Percentiles rank a stretch among this genome's conserved stretches.
phyloP scores from a whole-genome alignment of 2,329 filamentous ascomycete genomes.

The Hypoxylon sp. region DNA sequence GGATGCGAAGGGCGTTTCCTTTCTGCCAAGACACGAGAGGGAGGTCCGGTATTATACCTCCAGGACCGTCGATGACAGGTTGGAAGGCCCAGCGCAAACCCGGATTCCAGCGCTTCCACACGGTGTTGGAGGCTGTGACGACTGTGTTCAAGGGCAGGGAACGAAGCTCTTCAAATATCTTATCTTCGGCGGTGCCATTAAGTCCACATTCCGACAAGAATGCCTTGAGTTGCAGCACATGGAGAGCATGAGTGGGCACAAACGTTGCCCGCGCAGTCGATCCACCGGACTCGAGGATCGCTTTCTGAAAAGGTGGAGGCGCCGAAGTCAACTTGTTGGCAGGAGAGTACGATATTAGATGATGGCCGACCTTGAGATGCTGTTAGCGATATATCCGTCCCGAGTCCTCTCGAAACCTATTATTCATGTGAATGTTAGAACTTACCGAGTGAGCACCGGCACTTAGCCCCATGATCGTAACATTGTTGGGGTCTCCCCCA shows the following conservation, averaged over 20 bases:
- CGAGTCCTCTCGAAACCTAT: neutral
- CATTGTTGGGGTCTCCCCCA: slow-evolving; percentile 70
- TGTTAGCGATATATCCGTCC: slow-evolving; percentile 22
- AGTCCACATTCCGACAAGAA: slow-evolving; percentile 69
- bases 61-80: slow-evolving; percentile 73
- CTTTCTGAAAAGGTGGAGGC: slow-evolving; percentile 65
- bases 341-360: slow-evolving; percentile 68
- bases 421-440: slow-evolving; percentile 2
- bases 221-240: slow-evolving; percentile 69
- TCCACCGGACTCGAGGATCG: slow-evolving; percentile 71
- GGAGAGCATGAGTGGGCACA: slow-evolving; percentile 68
- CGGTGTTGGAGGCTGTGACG: slow-evolving; percentile 58
- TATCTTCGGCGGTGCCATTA: slow-evolving; percentile 62
- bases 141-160: slow-evolving; percentile 59
- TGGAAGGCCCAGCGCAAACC: slow-evolving; percentile 76
- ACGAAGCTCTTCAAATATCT: slow-evolving; percentile 67
- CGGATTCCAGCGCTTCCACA: slow-evolving; percentile 62
- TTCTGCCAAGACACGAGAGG: slow-evolving; percentile 73
- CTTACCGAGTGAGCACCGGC: slow-evolving; percentile 74
- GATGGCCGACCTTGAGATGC: slow-evolving; percentile 66
- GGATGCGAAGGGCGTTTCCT: slow-evolving; percentile 68
- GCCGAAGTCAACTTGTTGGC: slow-evolving; percentile 53
- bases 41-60: slow-evolving; percentile 68
- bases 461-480: slow-evolving; percentile 74
- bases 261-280: slow-evolving; percentile 70